Evolutionary conservation across 768 basidiomycete species (phyloP), one percentile per base, ranked within the genome.

Genomic region (Hygrophoropsis aurantiaca): DNA sequence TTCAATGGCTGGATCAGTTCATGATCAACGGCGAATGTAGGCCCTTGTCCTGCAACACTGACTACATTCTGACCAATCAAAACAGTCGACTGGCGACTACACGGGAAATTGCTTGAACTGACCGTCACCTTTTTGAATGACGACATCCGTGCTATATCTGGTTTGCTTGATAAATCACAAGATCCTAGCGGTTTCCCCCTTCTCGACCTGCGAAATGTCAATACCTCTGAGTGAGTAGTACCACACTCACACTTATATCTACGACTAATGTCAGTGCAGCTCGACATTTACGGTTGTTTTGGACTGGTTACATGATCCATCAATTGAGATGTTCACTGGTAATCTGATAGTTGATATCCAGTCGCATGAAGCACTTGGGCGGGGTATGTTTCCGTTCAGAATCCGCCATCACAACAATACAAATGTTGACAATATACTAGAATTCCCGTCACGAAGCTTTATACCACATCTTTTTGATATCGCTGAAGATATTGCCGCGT

Each of bases 31-130:
- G 74, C n/a, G 66, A 71, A 36, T 78, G 84, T 84, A 56, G 59
- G 81, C 18, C 7, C 46, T 42, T 19, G 23, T 9, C 11, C 7
- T 8, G n/a, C 15, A 3, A 21, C 11, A 8, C 5, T 16, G 41
- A 18, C 15, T 44, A 8, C 4, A 35, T 43, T 16, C 26, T 46
- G 32, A 45, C 53, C 51, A 35, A 47, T 34, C 18, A n/a, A 26
- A 15, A 32, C 40, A 86, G 84, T 81, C 54, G 68, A 82, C 49
- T 86, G 84, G 84, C 60, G 58, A 27, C 62, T 82, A 20, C 80
- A 79, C 48, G 69, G 65, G 25, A 68, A 69, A 42, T 51, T 81
- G 8, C 53, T 83, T 0, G 70, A 76, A 47, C 63, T 62, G 10
- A 65, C 68, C 5, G 54, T 77, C 13, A 55, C 49, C 1, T 53